These are phyloP conservation scores for Luffa aegyptiaca DNA, from an alignment of 306 rosid genomes.

Conservation along the genomic window DNA sequence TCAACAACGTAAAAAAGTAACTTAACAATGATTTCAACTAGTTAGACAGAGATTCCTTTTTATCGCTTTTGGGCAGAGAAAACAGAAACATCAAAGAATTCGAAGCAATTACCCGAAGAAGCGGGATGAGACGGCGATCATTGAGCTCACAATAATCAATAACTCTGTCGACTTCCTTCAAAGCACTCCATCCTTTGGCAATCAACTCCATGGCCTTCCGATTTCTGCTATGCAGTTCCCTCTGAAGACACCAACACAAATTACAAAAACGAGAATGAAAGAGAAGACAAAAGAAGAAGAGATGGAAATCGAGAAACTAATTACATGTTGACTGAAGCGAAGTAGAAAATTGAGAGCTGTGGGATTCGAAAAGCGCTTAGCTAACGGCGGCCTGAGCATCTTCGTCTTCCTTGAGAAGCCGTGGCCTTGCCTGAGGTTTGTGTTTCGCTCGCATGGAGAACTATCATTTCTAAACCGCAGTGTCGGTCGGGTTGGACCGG, in stretches of 20 bases:
- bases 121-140: constrained; percentile 75
- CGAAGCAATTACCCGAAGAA: constrained; percentile 36
- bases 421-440: background rate
- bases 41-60: no score
- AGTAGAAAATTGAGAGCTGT: constrained; percentile 19
- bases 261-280: background rate
- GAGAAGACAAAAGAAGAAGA: background rate
- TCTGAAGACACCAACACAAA: constrained; percentile 23
- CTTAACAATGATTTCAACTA: background rate
- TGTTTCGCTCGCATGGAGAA: no score
- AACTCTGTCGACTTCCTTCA: constrained; percentile 88
- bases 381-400: constrained; percentile 33
- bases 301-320: background rate
- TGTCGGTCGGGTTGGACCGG: no score
- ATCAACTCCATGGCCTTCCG: constrained; percentile 73
- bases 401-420: background rate
- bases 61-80: background rate
- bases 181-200: constrained; percentile 83
- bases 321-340: constrained; percentile 51
- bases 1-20: background rate
- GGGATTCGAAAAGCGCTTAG: constrained; percentile 17
- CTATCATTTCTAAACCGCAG: no score
- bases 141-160: constrained; percentile 71
- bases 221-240: constrained; percentile 73
- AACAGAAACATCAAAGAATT: background rate